phyloP scores from a whole-genome alignment of 2,329 filamentous ascomycete species.

The Penicillium sp. region DNA sequence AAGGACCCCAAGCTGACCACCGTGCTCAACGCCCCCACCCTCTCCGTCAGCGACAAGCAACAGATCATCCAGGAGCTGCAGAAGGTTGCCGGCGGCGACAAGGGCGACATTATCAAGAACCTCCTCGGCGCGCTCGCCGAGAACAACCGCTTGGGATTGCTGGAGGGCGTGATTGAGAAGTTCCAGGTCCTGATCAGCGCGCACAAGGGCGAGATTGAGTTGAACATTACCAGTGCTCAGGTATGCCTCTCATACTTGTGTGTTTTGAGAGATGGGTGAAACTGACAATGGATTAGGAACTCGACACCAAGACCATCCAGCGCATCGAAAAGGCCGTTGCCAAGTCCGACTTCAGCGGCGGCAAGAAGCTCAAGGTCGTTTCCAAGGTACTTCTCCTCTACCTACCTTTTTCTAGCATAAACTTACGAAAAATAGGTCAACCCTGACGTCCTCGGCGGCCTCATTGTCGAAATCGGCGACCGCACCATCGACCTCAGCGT shows the following conservation, averaged over 20 bases:
- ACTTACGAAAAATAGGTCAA: conserved; percentile 61
- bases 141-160: conserved; percentile 88
- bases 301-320: conserved; percentile 80
- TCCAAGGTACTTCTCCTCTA: conserved; percentile 62
- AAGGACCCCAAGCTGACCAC: conserved; percentile 75
- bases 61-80: conserved; percentile 81
- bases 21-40: conserved; percentile 77
- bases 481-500: conserved; percentile 46
- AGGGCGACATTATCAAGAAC: conserved; percentile 83
- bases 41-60: conserved; percentile 74
- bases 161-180: conserved; percentile 81
- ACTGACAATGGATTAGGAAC: conserved; percentile 54
- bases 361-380: conserved; percentile 97
- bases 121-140: conserved; percentile 85
- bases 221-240: conserved; percentile 84
- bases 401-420: background rate
- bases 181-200: conserved; percentile 85
- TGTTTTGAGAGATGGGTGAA: background rate
- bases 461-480: conserved; percentile 59
- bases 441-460: conserved; percentile 87
- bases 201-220: conserved; percentile 85
- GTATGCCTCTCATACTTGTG: conserved; percentile 49
- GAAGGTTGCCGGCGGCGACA: conserved; percentile 75
- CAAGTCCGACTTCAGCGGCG: conserved; percentile 84
- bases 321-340: conserved; percentile 82